Percentiles rank a stretch among this genome's conserved stretches.
These are phyloP conservation scores for Pseudophaeomoniella oleicola DNA, from an alignment of 2,329 filamentous ascomycete genomes.

Conservation along the genomic window DNA sequence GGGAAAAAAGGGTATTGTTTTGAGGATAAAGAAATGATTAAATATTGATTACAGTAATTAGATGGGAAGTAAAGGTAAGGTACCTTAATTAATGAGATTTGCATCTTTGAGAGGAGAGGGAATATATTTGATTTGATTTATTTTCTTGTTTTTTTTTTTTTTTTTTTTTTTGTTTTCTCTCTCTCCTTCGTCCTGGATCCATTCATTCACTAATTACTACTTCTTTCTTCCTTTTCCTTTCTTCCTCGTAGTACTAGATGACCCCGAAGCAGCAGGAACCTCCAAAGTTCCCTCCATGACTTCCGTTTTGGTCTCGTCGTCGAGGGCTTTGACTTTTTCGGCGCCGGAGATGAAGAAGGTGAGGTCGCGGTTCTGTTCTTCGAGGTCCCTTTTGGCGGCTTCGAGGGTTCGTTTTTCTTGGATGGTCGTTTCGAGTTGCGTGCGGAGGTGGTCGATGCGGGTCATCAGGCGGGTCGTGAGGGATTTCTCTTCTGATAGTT, in stretches of 20 bases:
- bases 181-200: too few species aligned
- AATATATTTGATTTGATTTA: not conserved
- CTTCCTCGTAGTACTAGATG: conserved; percentile 34
- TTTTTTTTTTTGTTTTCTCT: conserved; percentile 19
- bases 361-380: conserved; percentile 76
- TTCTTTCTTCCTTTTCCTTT: conserved; percentile 40
- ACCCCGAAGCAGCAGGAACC: conserved; percentile 30
- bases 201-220: too few species aligned
- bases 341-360: conserved; percentile 75
- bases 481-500: conserved; percentile 74
- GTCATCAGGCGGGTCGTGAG: conserved; percentile 69
- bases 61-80: too few species aligned
- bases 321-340: conserved; percentile 62
- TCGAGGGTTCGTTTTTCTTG: conserved; percentile 17
- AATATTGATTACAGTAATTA: too few species aligned
- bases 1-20: too few species aligned
- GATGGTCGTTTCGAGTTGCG: conserved; percentile 42
- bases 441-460: conserved; percentile 53
- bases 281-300: conserved; percentile 58
- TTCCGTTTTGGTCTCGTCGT: conserved; percentile 51
- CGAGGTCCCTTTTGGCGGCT: conserved; percentile 53
- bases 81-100: too few species aligned
- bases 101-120: too few species aligned
- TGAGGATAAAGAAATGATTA: too few species aligned
- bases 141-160: not conserved